phyloP scores from a whole-genome alignment of 768 basidiomycete genomes.

The Amylocystis lapponica region DNA sequence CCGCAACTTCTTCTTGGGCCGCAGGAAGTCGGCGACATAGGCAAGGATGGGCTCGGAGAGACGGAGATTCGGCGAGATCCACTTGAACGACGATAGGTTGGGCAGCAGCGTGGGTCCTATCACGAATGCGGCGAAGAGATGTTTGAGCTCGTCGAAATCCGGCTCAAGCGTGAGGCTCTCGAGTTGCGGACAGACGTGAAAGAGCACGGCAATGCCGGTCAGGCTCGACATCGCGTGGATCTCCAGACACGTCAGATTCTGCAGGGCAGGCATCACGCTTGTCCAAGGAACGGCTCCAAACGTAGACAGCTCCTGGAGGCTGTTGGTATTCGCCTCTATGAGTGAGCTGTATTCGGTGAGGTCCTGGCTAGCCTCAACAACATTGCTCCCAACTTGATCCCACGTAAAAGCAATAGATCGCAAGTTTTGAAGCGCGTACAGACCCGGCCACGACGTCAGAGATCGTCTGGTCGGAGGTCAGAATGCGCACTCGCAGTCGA shows the following conservation, averaged over 20 bases:
- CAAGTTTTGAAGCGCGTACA: neutral
- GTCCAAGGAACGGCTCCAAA: too few species aligned
- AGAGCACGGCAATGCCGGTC: too few species aligned
- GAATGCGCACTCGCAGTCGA: neutral
- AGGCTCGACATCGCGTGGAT: too few species aligned
- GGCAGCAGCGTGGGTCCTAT: conserved; percentile 1
- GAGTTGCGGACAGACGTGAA: conserved; percentile 6
- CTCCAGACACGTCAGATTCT: too few species aligned
- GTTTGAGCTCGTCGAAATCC: neutral
- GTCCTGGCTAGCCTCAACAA: too few species aligned
- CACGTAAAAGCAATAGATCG: neutral
- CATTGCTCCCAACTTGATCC: too few species aligned
- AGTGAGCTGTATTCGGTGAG: too few species aligned
- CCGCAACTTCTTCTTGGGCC: conserved; percentile 1
- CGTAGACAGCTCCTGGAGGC: too few species aligned
- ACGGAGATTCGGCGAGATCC: neutral
- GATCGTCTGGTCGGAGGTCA: neutral
- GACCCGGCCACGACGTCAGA: neutral
- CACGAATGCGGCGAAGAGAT: neutral
- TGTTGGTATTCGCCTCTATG: too few species aligned
- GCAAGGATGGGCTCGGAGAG: neutral
- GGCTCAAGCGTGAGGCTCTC: conserved; percentile 1
- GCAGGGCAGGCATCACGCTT: too few species aligned
- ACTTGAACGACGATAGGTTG: conserved; percentile 5
- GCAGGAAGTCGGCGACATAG: conserved; percentile 3